Conservation (phyloP, 805 yeast genomes). For the Metschnikowia proteae region DNA sequence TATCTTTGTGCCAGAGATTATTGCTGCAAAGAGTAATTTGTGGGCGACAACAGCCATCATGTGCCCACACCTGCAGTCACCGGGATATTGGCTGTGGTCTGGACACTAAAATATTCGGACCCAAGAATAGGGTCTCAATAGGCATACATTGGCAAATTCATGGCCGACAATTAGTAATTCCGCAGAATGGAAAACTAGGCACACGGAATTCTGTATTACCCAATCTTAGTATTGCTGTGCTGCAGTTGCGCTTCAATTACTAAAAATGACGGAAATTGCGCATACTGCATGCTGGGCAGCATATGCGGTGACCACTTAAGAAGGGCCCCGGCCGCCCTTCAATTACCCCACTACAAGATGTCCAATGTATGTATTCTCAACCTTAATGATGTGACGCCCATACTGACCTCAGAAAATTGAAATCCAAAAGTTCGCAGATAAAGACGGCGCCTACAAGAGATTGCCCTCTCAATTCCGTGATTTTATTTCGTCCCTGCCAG, state of each 20-base stretch:
- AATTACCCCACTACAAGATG: neutral
- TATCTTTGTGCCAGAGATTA: no score
- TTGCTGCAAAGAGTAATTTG: no score
- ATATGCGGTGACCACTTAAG: neutral
- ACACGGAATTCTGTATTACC: neutral
- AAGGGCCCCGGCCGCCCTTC: neutral
- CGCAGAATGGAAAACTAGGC: no score
- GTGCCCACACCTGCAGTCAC: no score
- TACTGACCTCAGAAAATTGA: slow-evolving; percentile 28
- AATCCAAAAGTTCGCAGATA: slow-evolving; percentile 47
- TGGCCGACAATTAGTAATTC: no score
- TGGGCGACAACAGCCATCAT: no score
- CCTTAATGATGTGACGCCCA: neutral
- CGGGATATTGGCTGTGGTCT: no score
- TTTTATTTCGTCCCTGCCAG: slow-evolving; percentile 52
- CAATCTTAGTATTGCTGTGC: neutral
- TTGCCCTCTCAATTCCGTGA: slow-evolving; percentile 59
- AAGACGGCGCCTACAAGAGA: slow-evolving; percentile 56
- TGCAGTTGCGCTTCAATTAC: neutral
- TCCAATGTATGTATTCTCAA: neutral
- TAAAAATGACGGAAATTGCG: slow-evolving; percentile 1
- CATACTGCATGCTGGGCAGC: neutral
- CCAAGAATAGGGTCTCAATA: no score
- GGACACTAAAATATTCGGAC: no score
- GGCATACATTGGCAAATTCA: no score